Evolutionary conservation across 768 basidiomycete genomes (phyloP), one percentile per base, ranked within the genome.

Genomic region (Kwoniella pini): DNA sequence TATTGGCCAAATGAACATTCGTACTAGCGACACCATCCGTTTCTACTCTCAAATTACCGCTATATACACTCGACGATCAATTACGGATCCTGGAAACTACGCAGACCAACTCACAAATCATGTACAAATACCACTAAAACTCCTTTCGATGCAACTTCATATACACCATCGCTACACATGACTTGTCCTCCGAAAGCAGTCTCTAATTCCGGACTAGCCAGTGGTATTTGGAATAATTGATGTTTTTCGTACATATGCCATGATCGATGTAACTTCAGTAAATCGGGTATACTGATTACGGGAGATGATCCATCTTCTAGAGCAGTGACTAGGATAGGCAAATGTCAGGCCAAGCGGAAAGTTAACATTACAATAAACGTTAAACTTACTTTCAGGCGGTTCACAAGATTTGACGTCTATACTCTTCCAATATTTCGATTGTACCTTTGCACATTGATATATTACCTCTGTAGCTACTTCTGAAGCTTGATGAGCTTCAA

Each of bases 391-490:
- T 80, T 90, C 87, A 52, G 84, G 83, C 15, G 91, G 90, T 75
- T 93, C 90, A 67, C 88, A 88, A 10, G 86, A 82, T 77, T 88
- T 90, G 0, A 87, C 87, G 68, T 89, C 86, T 36, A 98, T 83
- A 69, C 81, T 86, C 77, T 88, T 91, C 96, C 96, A 99, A 74
- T 88, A 89, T 75, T 87, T 88, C 72, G 87, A 89, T 77, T 97
- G 95, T 52, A 91, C 85, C 65, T 84, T 84, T 9, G 90, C 89
- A 11, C 95, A 92, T 45, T 90, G 84, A 83, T 86, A 92, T 12
- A 97, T 85, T 0, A 93, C 91, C 80, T 95, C 90, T 6, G 91
- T 90, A 2, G 88, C 95, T 3, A 84, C 82, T 57, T 91, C 88
- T 3, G 85, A 86, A 0, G 92, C 92, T 79, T 73, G 61, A 9